Evolutionary conservation across 495 filamentous ascomycete genomes (phyloP).

Genomic region (Aspergillus mulundensis): DNA sequence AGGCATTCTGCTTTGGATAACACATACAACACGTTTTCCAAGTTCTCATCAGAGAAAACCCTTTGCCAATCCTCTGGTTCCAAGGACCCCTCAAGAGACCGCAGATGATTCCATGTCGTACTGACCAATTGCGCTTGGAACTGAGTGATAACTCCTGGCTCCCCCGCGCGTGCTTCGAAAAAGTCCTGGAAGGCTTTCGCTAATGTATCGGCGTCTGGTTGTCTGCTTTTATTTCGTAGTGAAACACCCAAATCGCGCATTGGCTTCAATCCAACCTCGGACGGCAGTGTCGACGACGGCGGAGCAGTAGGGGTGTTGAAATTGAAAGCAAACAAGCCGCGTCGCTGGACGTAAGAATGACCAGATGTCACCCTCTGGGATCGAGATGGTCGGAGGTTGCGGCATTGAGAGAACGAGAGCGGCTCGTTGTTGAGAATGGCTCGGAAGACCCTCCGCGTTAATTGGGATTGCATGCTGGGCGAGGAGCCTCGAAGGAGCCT

Average conservation of each 20-base stretch:
- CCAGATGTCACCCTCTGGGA: constrained; percentile 19
- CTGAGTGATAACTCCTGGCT: constrained; percentile 51
- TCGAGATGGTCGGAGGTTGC: constrained; percentile 26
- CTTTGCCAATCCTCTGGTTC: constrained; percentile 33
- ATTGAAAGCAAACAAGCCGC: constrained; percentile 36
- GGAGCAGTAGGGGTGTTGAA: constrained; percentile 14
- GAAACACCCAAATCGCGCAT: constrained; percentile 42
- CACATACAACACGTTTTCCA: constrained; percentile 44
- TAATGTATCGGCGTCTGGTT: constrained; percentile 56
- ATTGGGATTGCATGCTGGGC: constrained; percentile 74
- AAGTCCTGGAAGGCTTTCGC: constrained; percentile 61
- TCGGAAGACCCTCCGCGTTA: constrained; percentile 70
- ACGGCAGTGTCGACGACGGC: constrained; percentile 27
- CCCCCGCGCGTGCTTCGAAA: constrained; percentile 50
- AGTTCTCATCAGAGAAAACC: constrained; percentile 46
- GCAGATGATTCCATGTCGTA: constrained; percentile 57
- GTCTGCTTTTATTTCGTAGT: constrained; percentile 38
- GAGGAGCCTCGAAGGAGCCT: not conserved
- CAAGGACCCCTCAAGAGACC: constrained; percentile 30
- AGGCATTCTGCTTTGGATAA: constrained; percentile 35
- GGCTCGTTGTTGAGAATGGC: constrained; percentile 64
- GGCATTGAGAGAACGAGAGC: constrained; percentile 44
- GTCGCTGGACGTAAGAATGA: constrained; percentile 25
- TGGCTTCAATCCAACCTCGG: constrained; percentile 39
- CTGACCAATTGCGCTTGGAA: constrained; percentile 59